phyloP scores from a whole-genome alignment of 345 rosid genomes.

The Mercurialis annua region DNA sequence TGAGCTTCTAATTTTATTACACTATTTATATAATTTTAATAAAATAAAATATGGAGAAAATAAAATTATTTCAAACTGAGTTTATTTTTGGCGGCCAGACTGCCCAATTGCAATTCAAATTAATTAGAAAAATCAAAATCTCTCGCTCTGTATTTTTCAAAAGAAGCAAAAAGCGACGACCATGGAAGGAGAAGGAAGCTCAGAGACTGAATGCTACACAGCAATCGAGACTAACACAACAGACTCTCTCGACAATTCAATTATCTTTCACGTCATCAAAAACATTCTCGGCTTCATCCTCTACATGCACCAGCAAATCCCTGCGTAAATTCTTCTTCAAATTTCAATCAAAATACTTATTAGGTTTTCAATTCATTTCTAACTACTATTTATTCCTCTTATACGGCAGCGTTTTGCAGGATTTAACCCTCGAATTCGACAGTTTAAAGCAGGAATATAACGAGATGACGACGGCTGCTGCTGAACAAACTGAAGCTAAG shows the following conservation, averaged over 20 bases:
- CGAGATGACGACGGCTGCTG: conserved; percentile 48
- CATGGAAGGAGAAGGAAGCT: conserved; percentile 17
- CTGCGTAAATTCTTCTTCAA: conserved; percentile 42
- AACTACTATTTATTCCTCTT: neutral
- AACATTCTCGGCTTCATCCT: conserved; percentile 68
- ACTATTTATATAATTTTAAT: too few species aligned
- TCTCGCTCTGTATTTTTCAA: neutral
- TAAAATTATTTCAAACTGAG: too few species aligned
- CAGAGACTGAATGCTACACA: conserved; percentile 16
- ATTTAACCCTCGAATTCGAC: conserved; percentile 58
- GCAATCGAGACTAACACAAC: conserved; percentile 38
- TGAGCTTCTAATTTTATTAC: too few species aligned
- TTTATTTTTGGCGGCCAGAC: neutral
- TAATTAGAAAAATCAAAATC: neutral
- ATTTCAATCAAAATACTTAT: too few species aligned
- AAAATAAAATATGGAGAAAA: too few species aligned
- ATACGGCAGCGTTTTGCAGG: conserved; percentile 68
- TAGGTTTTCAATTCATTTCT: too few species aligned
- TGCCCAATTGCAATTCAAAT: conserved; percentile 17
- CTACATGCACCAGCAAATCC: conserved; percentile 97
- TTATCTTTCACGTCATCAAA: conserved; percentile 58
- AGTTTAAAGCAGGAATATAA: conserved; percentile 38
- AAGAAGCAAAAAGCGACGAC: neutral
- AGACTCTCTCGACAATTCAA: conserved; percentile 44
- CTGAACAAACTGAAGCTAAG: conserved; percentile 41